Evolutionary conservation across 202 grass and related monocot genomes (phyloP).

Genomic region (Panicum hallii): DNA sequence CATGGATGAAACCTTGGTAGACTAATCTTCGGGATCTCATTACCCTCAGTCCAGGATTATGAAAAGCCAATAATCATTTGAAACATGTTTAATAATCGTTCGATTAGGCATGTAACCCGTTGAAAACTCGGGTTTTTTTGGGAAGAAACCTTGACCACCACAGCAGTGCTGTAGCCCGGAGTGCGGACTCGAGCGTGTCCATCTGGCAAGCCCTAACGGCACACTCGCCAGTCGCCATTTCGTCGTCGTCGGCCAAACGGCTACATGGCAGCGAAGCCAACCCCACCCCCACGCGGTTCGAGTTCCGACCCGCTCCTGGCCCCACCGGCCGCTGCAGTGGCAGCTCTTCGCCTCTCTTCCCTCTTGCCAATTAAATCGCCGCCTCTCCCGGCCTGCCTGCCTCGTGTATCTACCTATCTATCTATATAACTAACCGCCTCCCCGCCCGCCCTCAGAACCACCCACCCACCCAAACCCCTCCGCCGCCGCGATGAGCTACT

Average conservation of each 20-base stretch:
- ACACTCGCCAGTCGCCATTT: background rate
- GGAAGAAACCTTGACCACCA: too few relatives aligned
- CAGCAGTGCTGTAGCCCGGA: too few relatives aligned
- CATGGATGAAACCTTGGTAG: too few relatives aligned
- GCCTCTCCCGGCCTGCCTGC: background rate
- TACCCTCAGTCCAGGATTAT: too few relatives aligned
- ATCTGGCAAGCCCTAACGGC: background rate
- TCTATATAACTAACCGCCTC: background rate
- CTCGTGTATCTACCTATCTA: background rate
- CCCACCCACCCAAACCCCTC: background rate
- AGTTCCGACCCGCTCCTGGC: background rate
- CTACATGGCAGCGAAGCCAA: background rate
- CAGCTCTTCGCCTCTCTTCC: background rate
- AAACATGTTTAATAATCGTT: too few relatives aligned
- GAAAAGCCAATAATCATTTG: too few relatives aligned
- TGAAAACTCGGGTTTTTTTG: too few relatives aligned
- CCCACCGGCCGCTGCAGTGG: background rate
- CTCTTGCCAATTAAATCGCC: background rate
- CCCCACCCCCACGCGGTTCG: background rate
- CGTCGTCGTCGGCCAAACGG: background rate
- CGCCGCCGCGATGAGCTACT: conserved; percentile 76
- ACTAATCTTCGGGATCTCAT: too few relatives aligned
- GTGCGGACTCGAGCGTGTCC: background rate
- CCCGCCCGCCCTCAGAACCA: background rate
- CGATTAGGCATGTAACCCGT: too few relatives aligned